These are phyloP conservation scores for Chloris gayana DNA, from an alignment of 176 grass and related monocot genomes.

Conservation along the genomic window DNA sequence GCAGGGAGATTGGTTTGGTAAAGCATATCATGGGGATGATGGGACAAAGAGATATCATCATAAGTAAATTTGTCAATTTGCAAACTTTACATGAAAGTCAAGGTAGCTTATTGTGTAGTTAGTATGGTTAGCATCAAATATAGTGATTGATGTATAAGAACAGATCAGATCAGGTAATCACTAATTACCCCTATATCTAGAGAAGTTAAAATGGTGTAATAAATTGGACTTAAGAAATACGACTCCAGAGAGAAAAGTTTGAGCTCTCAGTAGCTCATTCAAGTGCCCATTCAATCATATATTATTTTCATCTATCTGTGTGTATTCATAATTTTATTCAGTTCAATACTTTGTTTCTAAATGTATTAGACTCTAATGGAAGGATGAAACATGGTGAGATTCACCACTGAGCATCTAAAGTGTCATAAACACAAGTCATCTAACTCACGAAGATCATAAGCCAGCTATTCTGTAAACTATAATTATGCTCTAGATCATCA, in stretches of 20 bases:
- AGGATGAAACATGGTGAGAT: not conserved
- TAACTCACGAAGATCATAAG: not conserved
- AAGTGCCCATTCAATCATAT: not conserved
- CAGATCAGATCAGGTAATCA: not conserved
- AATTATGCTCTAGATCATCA: not conserved
- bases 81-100: not conserved
- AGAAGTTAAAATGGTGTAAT: not conserved
- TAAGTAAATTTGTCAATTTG: not conserved
- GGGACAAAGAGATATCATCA: not conserved
- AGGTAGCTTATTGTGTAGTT: not conserved
- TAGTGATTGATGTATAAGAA: not conserved
- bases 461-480: not conserved
- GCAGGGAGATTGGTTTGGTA: not conserved
- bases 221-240: not conserved
- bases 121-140: not conserved
- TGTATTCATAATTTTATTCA: not conserved
- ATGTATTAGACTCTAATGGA: not conserved
- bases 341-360: slow-evolving; percentile 16
- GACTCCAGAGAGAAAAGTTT: not conserved
- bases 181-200: not conserved
- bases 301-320: not conserved
- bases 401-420: not conserved
- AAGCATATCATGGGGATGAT: not conserved
- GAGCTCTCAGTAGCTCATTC: not conserved
- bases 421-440: not conserved